Percentiles rank a stretch among this genome's conserved stretches.
Evolutionary conservation across 768 basidiomycete genomes (phyloP).

Genomic region (Podaxis sp.): DNA sequence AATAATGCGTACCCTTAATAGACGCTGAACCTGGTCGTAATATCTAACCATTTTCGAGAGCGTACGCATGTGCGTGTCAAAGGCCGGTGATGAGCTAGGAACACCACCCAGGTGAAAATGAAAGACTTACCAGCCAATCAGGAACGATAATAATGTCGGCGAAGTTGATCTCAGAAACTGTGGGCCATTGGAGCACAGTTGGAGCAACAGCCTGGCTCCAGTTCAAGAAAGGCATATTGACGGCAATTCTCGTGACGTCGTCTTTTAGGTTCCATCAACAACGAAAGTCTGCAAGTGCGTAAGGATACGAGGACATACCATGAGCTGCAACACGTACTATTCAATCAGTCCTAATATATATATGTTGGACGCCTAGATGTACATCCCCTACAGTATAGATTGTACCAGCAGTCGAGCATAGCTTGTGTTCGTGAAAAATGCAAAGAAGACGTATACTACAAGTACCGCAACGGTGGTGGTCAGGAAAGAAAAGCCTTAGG

Average conservation of each 20-base stretch:
- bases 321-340: conserved; percentile 50
- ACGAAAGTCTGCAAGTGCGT: neutral
- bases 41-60: conserved; percentile 75
- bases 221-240: conserved; percentile 1
- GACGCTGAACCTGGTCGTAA: conserved; percentile 58
- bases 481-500: conserved; percentile 3
- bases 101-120: neutral
- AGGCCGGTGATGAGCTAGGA: neutral
- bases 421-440: conserved; percentile 37
- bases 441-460: neutral
- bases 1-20: conserved; percentile 47
- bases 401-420: conserved; percentile 52
- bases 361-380: conserved; percentile 55
- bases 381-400: conserved; percentile 72
- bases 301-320: conserved; percentile 33
- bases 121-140: conserved; percentile 61
- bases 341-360: conserved; percentile 48
- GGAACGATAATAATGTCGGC: conserved; percentile 60
- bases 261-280: neutral
- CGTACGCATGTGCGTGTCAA: conserved; percentile 78
- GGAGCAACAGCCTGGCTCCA: too few species aligned
- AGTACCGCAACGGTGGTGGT: neutral
- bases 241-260: neutral
- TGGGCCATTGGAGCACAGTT: neutral
- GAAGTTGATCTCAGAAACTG: conserved; percentile 20